Base-by-base conservation (phyloP, 2,329 filamentous ascomycete species). In the Fusarium ambrosium region DNA sequence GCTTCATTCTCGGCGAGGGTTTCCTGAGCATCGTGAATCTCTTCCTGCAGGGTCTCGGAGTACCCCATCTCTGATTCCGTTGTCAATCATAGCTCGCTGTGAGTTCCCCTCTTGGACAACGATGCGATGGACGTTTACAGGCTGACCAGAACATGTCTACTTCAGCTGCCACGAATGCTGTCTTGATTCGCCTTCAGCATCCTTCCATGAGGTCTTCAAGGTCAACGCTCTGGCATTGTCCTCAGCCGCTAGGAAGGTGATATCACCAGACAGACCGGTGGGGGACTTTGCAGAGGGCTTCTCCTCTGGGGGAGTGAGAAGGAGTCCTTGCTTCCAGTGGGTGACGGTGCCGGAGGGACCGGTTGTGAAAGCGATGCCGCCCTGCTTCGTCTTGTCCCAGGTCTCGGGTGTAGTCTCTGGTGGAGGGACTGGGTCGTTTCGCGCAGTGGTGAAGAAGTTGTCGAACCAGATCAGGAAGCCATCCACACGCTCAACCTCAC, bases 401-500 rank as follows among this genome's bases (percentile, higher is more conserved):
- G 89, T 86, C 65, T 91, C 86, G 0, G 91, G 90, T 61, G 90
- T 89, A n/a, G 86, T 86, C 70, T 88, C 83, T 34, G 87, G 84
- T 10, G 86, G 73, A 10, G 87, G 86, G 56, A 90, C 85, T 24
- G 86, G 84, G 34, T 87, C 84, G 39, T 87, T 84, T 39, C 88
- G 85, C 0, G 89, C 89, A 11, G 92, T 90, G 74, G 93, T 90
- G 84, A 98, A 98, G 86, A 97, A 97, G 27, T 93, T 96, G 82
- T 98, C 96, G 81, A 98, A 98, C 94, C 95, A 98, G 76, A 98
- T 89, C 16, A 95, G 88, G 82, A 95, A 97, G 6, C 94, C 96
- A 80, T 98, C 95, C n/a, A 98, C 85, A 2, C 87, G 85, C 69
- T 93, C 91, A 65, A 92, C 86, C 70, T 93, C 89, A 53, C 88